phyloP scores from a whole-genome alignment of 108 stramenopile genomes.

The Licmophora abbreviata region DNA sequence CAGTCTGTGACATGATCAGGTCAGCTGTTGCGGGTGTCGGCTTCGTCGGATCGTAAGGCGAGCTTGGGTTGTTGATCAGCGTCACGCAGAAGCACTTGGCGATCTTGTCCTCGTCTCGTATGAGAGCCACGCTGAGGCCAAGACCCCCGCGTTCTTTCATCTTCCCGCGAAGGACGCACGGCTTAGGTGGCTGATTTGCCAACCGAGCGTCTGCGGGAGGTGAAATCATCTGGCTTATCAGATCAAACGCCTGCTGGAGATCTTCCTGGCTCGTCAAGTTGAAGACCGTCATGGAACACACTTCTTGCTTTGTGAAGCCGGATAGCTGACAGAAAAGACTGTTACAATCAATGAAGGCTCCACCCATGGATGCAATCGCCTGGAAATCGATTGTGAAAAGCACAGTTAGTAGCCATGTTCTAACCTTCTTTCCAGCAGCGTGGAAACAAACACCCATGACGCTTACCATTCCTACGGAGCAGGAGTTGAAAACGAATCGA shows the following conservation, averaged over 20 bases:
- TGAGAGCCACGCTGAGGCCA: slow-evolving; percentile 58
- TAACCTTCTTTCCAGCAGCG: too few relatives aligned
- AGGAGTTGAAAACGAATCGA: slow-evolving; percentile 69
- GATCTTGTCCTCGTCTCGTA: slow-evolving; percentile 63
- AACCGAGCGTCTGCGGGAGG: slow-evolving; percentile 36
- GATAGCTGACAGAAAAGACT: slow-evolving; percentile 63
- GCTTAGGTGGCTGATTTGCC: slow-evolving; percentile 26
- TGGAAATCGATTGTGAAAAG: slow-evolving; percentile 19
- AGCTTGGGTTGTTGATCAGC: slow-evolving; percentile 58
- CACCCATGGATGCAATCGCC: slow-evolving; percentile 87
- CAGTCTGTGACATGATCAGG: slow-evolving; percentile 5
- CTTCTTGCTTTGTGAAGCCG: slow-evolving; percentile 59
- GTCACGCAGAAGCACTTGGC: slow-evolving; percentile 82
- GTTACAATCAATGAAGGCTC: slow-evolving; percentile 87
- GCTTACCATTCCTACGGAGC: slow-evolving; percentile 68
- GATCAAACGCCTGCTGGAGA: slow-evolving; percentile 76
- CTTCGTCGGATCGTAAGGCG: slow-evolving; percentile 37
- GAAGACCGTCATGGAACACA: slow-evolving; percentile 83
- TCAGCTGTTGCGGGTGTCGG: slow-evolving; percentile 60
- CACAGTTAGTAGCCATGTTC: too few relatives aligned
- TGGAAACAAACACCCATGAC: too few relatives aligned
- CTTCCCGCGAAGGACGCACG: slow-evolving; percentile 31
- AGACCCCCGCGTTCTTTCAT: slow-evolving; percentile 56
- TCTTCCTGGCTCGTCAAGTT: slow-evolving; percentile 71
- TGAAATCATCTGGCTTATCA: slow-evolving; percentile 80